Conservation (phyloP, 1,284 basidiomycete species). For the Inonotus hispidus region DNA sequence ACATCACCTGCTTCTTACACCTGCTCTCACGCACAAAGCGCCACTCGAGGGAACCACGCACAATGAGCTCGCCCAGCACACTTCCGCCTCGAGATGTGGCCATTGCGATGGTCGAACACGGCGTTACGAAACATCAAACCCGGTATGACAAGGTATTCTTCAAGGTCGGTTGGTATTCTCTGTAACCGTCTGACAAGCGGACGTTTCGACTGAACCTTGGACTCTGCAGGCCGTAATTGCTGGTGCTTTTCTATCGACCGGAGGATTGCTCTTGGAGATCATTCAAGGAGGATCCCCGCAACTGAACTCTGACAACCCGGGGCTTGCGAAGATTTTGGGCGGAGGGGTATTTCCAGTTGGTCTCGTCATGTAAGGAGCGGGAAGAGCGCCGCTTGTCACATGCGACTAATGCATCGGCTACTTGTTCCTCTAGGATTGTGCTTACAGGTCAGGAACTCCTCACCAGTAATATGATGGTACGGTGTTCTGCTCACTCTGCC, state of each 20-base stretch:
- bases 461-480: constrained; percentile 73
- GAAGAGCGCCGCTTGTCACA: background rate
- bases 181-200: background rate
- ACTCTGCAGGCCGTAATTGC: constrained; percentile 46
- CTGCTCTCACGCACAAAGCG: background rate
- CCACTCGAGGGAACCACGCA: background rate
- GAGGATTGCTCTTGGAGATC: constrained; percentile 59
- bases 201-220: background rate
- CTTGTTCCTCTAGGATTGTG: constrained; percentile 53
- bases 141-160: constrained; percentile 56
- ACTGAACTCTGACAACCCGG: constrained; percentile 51
- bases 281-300: constrained; percentile 52
- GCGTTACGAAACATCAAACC: constrained; percentile 56
- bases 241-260: constrained; percentile 67
- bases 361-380: constrained; percentile 55
- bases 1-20: background rate
- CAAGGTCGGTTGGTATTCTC: constrained; percentile 43
- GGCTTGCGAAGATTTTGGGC: constrained; percentile 57
- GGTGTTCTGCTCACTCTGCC: constrained; percentile 13
- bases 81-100: constrained; percentile 58
- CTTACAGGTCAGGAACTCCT: constrained; percentile 64
- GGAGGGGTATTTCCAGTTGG: constrained; percentile 71
- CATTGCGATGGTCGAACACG: constrained; percentile 48
- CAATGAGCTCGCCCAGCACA: constrained; percentile 40
- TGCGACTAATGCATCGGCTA: constrained; percentile 4